These are phyloP conservation scores for Aspergillus flavus DNA, from an alignment of 2,329 filamentous ascomycete species.

Conservation along the genomic window DNA sequence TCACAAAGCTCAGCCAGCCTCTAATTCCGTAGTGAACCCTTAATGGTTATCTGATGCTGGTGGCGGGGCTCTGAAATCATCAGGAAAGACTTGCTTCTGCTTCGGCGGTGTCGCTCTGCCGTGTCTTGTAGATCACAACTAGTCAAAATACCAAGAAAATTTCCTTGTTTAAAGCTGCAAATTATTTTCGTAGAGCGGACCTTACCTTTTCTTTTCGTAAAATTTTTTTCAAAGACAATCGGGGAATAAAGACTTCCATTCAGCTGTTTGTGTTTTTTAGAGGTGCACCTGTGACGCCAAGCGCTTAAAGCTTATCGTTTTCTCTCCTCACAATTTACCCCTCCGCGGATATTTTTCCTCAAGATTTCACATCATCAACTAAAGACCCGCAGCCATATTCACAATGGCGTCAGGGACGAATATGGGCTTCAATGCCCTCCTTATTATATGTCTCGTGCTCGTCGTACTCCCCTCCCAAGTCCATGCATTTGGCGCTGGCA, in stretches of 20 bases:
- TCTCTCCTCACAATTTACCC: slow-evolving; percentile 3
- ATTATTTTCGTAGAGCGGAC: not conserved
- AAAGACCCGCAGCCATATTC: slow-evolving; percentile 2
- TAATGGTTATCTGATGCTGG: not conserved
- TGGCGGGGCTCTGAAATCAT: slow-evolving; percentile 1
- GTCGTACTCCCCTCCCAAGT: slow-evolving; percentile 41
- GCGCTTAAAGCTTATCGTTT: not conserved
- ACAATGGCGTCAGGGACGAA: slow-evolving; percentile 22
- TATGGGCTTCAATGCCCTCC: slow-evolving; percentile 34
- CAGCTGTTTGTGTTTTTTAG: not conserved
- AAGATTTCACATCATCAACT: slow-evolving; percentile 14
- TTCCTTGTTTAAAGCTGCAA: not conserved
- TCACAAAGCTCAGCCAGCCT: not conserved
- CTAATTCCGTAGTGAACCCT: not conserved
- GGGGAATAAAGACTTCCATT: not conserved
- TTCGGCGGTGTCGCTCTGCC: not conserved
- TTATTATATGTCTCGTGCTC: slow-evolving; percentile 40
- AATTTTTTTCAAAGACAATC: not conserved
- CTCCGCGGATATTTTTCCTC: slow-evolving; percentile 5
- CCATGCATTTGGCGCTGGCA: slow-evolving; percentile 50
- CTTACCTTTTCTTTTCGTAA: not conserved
- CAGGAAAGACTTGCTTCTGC: not conserved
- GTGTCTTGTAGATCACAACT: not conserved
- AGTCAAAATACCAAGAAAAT: not conserved
- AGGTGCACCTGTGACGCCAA: not conserved